Evolutionary conservation across 2,329 filamentous ascomycete species (phyloP).

Genomic region (Alternaria arborescens): DNA sequence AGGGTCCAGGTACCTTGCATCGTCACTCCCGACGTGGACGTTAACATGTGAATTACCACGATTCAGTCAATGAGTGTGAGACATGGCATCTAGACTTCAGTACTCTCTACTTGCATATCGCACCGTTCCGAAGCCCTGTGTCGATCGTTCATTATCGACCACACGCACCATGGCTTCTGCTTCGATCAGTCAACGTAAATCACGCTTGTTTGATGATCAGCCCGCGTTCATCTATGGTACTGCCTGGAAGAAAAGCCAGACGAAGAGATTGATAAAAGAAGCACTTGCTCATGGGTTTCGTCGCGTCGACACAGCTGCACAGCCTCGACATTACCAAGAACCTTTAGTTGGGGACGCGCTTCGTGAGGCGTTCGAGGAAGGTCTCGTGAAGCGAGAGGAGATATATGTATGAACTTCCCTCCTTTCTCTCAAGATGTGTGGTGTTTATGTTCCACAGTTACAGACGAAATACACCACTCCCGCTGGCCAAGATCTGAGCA

Average conservation of each 20-base stretch:
- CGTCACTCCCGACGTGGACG: background rate
- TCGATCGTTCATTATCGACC: background rate
- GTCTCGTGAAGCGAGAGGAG: constrained; percentile 65
- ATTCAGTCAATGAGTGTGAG: too few relatives aligned
- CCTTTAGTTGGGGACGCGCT: constrained; percentile 73
- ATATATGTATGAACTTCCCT: constrained; percentile 64
- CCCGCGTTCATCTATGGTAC: constrained; percentile 74
- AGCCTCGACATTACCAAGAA: constrained; percentile 81
- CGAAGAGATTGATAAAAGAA: constrained; percentile 71
- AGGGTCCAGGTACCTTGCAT: constrained; percentile 2
- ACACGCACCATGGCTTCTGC: constrained; percentile 31
- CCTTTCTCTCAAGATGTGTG: too few relatives aligned
- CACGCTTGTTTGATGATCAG: constrained; percentile 25
- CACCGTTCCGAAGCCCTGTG: too few relatives aligned
- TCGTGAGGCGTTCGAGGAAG: constrained; percentile 66
- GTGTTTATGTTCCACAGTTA: constrained; percentile 56
- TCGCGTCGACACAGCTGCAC: constrained; percentile 79
- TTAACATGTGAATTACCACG: background rate
- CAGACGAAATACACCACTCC: constrained; percentile 85
- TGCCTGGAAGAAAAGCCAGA: constrained; percentile 82
- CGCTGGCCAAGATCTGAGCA: constrained; percentile 66
- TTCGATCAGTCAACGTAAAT: constrained; percentile 14
- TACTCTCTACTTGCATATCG: background rate
- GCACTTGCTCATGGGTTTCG: constrained; percentile 75
- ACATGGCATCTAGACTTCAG: background rate